Percentiles rank a stretch among this genome's conserved stretches.
Evolutionary conservation across 768 basidiomycete species (phyloP).

Genomic region (Podaxis sp.): DNA sequence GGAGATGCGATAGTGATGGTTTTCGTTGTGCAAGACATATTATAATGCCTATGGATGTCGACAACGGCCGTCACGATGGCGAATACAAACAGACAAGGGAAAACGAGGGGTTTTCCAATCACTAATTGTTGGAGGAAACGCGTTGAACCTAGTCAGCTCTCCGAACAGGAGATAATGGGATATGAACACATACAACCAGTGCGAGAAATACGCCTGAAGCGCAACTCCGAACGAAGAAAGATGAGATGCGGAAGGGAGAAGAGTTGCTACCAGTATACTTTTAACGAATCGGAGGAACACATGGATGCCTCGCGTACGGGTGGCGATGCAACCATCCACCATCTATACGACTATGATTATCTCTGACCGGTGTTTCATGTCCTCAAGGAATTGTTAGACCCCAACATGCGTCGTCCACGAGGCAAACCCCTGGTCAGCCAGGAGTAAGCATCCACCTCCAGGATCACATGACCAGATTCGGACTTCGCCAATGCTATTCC

Average conservation of each 20-base stretch:
- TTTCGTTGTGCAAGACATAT: neutral
- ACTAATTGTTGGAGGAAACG: neutral
- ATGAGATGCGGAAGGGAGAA: neutral
- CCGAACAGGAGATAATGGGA: neutral
- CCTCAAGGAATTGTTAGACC: constrained; percentile 8
- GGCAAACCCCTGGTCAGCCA: neutral
- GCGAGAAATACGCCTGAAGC: neutral
- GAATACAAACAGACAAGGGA: constrained; percentile 14
- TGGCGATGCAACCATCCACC: neutral
- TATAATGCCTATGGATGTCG: neutral
- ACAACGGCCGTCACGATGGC: constrained; percentile 17
- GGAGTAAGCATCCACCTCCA: neutral
- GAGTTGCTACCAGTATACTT: neutral
- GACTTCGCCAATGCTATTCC: neutral
- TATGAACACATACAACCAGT: constrained; percentile 1
- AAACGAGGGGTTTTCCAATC: constrained; percentile 13
- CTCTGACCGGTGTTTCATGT: neutral
- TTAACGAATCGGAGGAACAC: constrained; percentile 1
- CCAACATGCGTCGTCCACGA: constrained; percentile 3
- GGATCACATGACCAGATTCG: constrained; percentile 4
- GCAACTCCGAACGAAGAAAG: neutral
- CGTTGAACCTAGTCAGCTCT: neutral
- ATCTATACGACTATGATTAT: neutral
- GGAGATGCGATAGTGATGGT: constrained; percentile 6
- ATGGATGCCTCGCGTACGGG: constrained; percentile 5